A percentile compares a stretch with the other conserved stretches of the same genome.
phyloP scores from a whole-genome alignment of 805 yeast species.

The Suhomyces prunicola region DNA sequence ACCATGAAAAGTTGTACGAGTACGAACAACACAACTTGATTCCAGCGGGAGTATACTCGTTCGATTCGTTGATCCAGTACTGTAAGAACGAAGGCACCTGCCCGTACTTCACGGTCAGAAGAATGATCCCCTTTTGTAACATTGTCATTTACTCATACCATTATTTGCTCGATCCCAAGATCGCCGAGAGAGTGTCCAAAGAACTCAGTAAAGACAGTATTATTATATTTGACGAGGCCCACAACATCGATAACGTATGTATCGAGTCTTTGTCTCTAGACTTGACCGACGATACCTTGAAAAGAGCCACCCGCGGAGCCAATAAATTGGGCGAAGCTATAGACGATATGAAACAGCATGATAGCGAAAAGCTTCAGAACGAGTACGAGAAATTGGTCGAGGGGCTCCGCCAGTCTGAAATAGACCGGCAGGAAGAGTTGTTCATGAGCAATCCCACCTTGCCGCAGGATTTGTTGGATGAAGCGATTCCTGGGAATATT shows the following conservation, averaged over 20 bases:
- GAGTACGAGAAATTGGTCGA: slow-evolving; percentile 90
- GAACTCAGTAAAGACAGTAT: slow-evolving; percentile 91
- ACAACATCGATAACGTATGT: slow-evolving; percentile 97
- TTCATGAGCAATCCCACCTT: slow-evolving; percentile 86
- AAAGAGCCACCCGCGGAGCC: slow-evolving; percentile 87
- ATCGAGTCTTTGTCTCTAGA: slow-evolving; percentile 92
- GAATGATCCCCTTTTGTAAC: slow-evolving; percentile 95
- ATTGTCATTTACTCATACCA: slow-evolving; percentile 95
- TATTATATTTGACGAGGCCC: slow-evolving; percentile 97
- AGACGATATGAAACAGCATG: slow-evolving; percentile 79
- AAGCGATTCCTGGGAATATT: slow-evolving; percentile 96
- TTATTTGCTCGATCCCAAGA: slow-evolving; percentile 92
- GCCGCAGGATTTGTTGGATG: slow-evolving; percentile 80
- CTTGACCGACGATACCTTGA: slow-evolving; percentile 83
- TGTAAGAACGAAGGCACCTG: slow-evolving; percentile 81
- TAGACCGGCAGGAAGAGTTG: slow-evolving; percentile 55
- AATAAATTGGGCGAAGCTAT: slow-evolving; percentile 72
- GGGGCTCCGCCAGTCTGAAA: slow-evolving; percentile 81
- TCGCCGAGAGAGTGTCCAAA: slow-evolving; percentile 90
- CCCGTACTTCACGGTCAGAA: slow-evolving; percentile 95
- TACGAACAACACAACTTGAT: slow-evolving; percentile 84
- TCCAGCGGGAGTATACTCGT: slow-evolving; percentile 93
- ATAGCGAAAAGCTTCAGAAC: slow-evolving; percentile 77
- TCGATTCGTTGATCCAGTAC: slow-evolving; percentile 74
- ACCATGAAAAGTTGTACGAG: slow-evolving; percentile 85